Evolutionary conservation across 2,329 filamentous ascomycete species (phyloP).

Genomic region (Colletotrichum sp.): DNA sequence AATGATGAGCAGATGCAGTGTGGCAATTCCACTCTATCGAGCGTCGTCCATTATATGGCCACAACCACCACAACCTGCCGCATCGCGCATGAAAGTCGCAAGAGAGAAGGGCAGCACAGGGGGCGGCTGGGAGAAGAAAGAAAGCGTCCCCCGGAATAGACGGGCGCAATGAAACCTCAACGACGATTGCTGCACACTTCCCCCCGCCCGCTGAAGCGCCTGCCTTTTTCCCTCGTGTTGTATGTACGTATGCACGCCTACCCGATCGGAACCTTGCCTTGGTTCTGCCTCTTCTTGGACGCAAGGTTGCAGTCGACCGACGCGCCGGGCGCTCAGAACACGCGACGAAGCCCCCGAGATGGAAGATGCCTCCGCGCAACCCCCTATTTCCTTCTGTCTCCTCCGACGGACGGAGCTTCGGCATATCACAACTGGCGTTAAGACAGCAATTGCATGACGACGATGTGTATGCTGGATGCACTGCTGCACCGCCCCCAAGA

Average conservation of each 20-base stretch:
- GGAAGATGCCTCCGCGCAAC: neutral
- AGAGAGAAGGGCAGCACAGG: neutral
- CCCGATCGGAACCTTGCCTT: neutral
- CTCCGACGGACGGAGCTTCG: neutral
- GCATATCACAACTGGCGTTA: neutral
- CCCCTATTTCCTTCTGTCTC: neutral
- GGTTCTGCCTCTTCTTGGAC: neutral
- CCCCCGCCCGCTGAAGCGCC: neutral
- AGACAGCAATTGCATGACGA: neutral
- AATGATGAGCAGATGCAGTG: neutral
- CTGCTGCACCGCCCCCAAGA: neutral
- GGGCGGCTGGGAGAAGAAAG: neutral
- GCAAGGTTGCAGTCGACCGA: neutral
- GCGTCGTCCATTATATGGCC: neutral
- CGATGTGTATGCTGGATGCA: neutral
- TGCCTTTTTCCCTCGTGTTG: neutral
- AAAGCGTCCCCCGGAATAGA: neutral
- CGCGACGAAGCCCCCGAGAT: neutral
- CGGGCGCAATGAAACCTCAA: constrained; percentile 1
- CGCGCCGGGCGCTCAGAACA: neutral
- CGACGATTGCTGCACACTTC: neutral
- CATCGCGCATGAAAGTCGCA: neutral
- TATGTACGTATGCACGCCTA: neutral
- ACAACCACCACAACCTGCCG: neutral
- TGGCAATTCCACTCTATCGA: neutral